phyloP scores from a whole-genome alignment of 306 rosid genomes.

The Delonix regia region DNA sequence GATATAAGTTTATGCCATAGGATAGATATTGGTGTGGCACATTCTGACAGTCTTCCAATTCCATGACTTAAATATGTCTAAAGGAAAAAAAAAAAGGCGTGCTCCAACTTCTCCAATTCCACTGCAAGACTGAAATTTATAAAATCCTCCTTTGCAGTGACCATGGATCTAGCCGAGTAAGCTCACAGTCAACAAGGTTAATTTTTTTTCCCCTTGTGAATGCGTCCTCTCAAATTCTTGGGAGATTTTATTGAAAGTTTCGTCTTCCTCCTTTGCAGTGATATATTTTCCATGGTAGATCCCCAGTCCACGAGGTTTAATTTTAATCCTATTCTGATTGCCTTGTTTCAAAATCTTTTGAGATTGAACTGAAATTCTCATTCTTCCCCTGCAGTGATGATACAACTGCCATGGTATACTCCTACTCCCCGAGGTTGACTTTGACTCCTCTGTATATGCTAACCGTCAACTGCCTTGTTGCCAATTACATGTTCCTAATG shows the following conservation, averaged over 20 bases:
- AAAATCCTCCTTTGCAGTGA: constrained; percentile 11
- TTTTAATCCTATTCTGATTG: constrained; percentile 31
- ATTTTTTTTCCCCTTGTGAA: neutral
- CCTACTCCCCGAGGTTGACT: constrained; percentile 53
- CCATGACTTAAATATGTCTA: constrained; percentile 15
- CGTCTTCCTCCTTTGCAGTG: constrained; percentile 53
- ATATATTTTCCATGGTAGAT: constrained; percentile 45
- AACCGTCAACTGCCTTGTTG: constrained; percentile 29
- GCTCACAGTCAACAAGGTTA: constrained; percentile 16
- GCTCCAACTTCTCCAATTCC: constrained; percentile 33
- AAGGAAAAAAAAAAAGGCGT: neutral
- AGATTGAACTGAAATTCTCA: constrained; percentile 39
- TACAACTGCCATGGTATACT: constrained; percentile 46
- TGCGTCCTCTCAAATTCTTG: neutral
- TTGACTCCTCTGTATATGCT: constrained; percentile 43
- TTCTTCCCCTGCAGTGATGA: constrained; percentile 61
- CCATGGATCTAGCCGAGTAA: neutral
- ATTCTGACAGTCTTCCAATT: constrained; percentile 16
- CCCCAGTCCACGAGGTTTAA: constrained; percentile 57
- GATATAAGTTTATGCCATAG: neutral
- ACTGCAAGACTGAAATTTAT: constrained; percentile 44
- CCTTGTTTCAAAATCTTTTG: constrained; percentile 41
- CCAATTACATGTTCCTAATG: constrained; percentile 40
- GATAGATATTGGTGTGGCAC: neutral
- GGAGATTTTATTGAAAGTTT: neutral